Evolutionary conservation across 2,329 filamentous ascomycete genomes (phyloP).

Genomic region (Parascedosporium putredinis): DNA sequence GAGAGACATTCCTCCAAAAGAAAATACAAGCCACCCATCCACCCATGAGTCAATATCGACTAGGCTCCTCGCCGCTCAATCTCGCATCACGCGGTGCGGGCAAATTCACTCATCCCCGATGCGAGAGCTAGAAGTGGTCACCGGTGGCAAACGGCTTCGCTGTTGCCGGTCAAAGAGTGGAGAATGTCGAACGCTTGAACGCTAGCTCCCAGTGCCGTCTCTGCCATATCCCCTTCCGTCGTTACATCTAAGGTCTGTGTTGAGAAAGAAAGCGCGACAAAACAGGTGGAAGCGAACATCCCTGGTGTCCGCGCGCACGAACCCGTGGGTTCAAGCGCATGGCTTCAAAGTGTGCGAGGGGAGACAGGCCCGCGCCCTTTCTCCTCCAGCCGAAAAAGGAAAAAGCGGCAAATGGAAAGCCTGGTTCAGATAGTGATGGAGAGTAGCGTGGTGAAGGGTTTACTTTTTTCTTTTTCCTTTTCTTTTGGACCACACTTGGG

Average conservation of each 20-base stretch:
- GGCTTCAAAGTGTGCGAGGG: too few species aligned
- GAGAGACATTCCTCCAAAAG: too few species aligned
- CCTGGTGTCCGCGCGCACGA: neutral
- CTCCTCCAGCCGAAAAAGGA: too few species aligned
- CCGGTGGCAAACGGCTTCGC: neutral
- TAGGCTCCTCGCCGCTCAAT: too few species aligned
- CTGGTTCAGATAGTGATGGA: neutral
- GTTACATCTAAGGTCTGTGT: neutral
- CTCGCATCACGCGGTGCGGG: neutral
- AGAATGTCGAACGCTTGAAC: neutral
- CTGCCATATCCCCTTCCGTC: neutral
- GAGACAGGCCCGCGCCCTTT: too few species aligned
- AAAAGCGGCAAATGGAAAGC: too few species aligned
- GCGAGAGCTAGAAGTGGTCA: neutral
- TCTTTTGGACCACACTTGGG: too few species aligned
- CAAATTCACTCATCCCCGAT: too few species aligned
- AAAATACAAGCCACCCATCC: too few species aligned
- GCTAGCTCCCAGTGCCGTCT: neutral
- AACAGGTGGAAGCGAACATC: neutral
- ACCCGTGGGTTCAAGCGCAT: neutral
- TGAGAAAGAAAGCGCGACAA: neutral
- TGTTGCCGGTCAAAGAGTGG: too few species aligned
- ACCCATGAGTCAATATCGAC: too few species aligned
- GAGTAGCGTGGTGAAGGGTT: neutral
- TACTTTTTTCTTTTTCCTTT: too few species aligned